Base-by-base conservation (phyloP, 2,329 filamentous ascomycete species). In the Elsinoe ampelina region DNA sequence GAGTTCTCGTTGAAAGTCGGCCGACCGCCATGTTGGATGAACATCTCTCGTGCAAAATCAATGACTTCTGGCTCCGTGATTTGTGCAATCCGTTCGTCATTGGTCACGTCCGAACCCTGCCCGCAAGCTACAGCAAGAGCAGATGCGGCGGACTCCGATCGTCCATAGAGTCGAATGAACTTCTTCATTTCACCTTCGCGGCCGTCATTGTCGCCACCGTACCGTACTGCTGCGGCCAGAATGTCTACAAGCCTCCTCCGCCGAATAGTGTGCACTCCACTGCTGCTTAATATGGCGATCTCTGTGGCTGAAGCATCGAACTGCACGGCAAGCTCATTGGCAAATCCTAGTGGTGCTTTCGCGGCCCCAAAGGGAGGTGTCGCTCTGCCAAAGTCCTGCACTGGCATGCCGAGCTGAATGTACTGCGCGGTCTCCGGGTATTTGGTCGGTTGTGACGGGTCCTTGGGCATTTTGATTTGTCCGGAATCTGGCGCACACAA, bases 261-360 rank as follows among this genome's bases (percentile, higher is more conserved):
- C 56, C 89, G 85, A 55, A 97, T 82, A 6, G 95, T 80, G 65
- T 96, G 89, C 55, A 98, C 82, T 2, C 93, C 93, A 12, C 83
- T 89, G 64, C 93, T 95, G 32, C 93, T 97, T 55, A 98, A 78
- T 47, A 98, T 83, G 1, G 92, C 93, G 61, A 97, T 84, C 67
- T 98, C 92, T 52, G 86, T 83, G 0, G 86, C 80, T 0, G 84
- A 77, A 59, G 87, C 80, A 65, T 98, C 93, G 64, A 93, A 98
- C 64, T 98, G 95, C n/a, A 95, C 86, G 1, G 93, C 89, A 57
- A 97, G 77, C 72, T 98, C 93, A 64, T 98, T 98, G 10, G 92
- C 91, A 65, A 95, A 97, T 0, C 91, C 92, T 19, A 83, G 68
- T 0, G 88, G 87, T 22, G 82, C 80, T 10, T 73, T 73, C 0